These are phyloP conservation scores for Hypoxylon rubiginosum DNA, from an alignment of 2,329 filamentous ascomycete species.

Conservation along the genomic window DNA sequence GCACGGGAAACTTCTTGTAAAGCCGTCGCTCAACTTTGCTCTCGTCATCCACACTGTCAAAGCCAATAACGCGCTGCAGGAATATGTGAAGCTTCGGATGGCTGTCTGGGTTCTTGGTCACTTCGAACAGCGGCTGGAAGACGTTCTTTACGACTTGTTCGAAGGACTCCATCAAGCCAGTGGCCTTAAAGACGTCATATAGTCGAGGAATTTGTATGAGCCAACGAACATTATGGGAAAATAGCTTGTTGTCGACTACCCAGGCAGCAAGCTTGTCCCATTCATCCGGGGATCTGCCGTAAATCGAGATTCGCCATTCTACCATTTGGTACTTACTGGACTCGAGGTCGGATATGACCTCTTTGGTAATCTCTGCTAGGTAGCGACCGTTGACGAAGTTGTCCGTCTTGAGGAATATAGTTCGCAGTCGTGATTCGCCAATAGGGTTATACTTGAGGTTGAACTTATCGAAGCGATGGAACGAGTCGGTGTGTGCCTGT, in stretches of 20 bases:
- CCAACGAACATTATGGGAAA: constrained; percentile 98
- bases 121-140: constrained; percentile 94
- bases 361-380: constrained; percentile 96
- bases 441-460: constrained; percentile 99
- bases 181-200: constrained; percentile 95
- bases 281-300: constrained; percentile 90
- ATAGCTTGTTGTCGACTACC: constrained; percentile 98
- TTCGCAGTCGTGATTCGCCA: constrained; percentile 92
- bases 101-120: constrained; percentile 85
- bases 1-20: constrained; percentile 95
- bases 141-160: constrained; percentile 92
- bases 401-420: constrained; percentile 99
- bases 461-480: constrained; percentile 99
- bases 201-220: constrained; percentile 94
- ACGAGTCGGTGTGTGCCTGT: constrained; percentile 94
- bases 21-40: constrained; percentile 94
- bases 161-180: constrained; percentile 86
- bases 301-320: constrained; percentile 98
- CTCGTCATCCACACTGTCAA: constrained; percentile 98
- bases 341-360: constrained; percentile 96
- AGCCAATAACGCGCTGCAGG: constrained; percentile 93
- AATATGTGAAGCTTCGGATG: constrained; percentile 97
- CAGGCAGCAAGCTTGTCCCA: constrained; percentile 98
- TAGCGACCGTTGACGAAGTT: constrained; percentile 98
- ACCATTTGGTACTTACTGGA: constrained; percentile 99